phyloP scores from a whole-genome alignment of 2,329 filamentous ascomycete genomes.

The Geosmithia putterillii region DNA sequence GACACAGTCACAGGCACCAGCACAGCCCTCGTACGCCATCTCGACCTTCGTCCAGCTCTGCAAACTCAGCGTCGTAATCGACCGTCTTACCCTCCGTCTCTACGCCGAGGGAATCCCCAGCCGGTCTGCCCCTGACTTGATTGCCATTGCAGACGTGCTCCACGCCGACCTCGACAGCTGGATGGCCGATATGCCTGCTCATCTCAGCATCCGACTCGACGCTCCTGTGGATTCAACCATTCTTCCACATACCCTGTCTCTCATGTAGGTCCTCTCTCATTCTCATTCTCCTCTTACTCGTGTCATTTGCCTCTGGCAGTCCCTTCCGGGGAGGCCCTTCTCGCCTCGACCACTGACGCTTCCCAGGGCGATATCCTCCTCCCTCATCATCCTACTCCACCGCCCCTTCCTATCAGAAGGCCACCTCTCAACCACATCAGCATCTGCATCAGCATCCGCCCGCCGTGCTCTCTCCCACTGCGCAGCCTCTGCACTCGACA shows the following conservation, averaged over 20 bases:
- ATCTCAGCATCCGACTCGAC: conserved; percentile 24
- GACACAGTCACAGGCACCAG: conserved; percentile 14
- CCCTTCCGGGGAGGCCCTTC: too few species aligned
- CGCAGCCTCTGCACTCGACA: conserved; percentile 29
- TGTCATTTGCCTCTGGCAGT: neutral
- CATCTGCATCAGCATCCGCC: conserved; percentile 24
- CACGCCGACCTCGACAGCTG: conserved; percentile 28
- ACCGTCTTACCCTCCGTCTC: conserved; percentile 29
- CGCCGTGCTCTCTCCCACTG: conserved; percentile 30
- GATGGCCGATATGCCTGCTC: conserved; percentile 24
- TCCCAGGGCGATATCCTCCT: conserved; percentile 31
- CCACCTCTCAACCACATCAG: conserved; percentile 29
- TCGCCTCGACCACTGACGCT: neutral
- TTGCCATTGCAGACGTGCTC: conserved; percentile 20
- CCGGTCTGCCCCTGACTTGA: conserved; percentile 19
- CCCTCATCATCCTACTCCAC: conserved; percentile 38
- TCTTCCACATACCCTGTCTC: conserved; percentile 30
- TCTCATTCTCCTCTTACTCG: neutral
- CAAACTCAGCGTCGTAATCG: conserved; percentile 32
- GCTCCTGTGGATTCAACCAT: conserved; percentile 9
- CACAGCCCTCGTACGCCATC: conserved; percentile 23
- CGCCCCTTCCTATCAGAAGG: conserved; percentile 38
- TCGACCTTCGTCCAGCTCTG: conserved; percentile 28
- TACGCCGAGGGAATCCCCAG: conserved; percentile 29
- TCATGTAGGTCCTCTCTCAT: conserved; percentile 11